Percentiles rank a stretch among this genome's conserved stretches.
These are phyloP conservation scores for Eleusine indica DNA, from an alignment of 176 grass and related monocot genomes.

Conservation along the genomic window DNA sequence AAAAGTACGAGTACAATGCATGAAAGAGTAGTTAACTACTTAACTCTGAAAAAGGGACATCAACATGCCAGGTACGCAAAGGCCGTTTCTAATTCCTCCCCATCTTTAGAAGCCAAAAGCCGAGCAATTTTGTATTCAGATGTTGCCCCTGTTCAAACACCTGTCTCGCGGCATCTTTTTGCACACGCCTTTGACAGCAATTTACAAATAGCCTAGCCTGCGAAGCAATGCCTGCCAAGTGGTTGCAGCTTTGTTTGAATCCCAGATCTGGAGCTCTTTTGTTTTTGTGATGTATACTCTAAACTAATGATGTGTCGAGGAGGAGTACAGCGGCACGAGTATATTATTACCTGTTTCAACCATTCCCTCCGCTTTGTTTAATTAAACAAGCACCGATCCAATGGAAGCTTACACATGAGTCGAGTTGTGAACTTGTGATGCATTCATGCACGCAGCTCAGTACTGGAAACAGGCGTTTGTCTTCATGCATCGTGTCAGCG, in stretches of 20 bases:
- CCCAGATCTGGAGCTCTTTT: constrained; percentile 42
- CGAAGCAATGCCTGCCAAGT: constrained; percentile 40
- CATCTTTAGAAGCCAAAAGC: constrained; percentile 37
- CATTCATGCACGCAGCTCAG: constrained; percentile 25
- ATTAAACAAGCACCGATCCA: neutral
- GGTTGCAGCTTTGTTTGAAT: constrained; percentile 53
- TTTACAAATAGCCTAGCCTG: neutral
- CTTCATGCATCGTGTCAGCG: constrained; percentile 17
- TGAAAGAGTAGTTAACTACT: neutral
- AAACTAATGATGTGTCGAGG: neutral
- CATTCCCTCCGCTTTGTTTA: constrained; percentile 24
- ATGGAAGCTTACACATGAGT: constrained; percentile 1
- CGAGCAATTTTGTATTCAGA: constrained; percentile 35
- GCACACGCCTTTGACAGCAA: constrained; percentile 36
- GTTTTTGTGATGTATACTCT: neutral
- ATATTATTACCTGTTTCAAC: constrained; percentile 21
- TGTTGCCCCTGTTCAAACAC: constrained; percentile 47
- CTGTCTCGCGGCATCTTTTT: constrained; percentile 51
- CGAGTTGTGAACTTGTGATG: neutral
- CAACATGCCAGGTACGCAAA: constrained; percentile 47
- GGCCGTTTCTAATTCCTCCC: constrained; percentile 26
- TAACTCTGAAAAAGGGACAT: neutral
- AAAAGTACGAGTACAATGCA: neutral
- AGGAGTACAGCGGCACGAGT: neutral
- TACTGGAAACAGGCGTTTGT: constrained; percentile 22